phyloP scores from a whole-genome alignment of 164 flowering plant species.

The Magnolia sinica region DNA sequence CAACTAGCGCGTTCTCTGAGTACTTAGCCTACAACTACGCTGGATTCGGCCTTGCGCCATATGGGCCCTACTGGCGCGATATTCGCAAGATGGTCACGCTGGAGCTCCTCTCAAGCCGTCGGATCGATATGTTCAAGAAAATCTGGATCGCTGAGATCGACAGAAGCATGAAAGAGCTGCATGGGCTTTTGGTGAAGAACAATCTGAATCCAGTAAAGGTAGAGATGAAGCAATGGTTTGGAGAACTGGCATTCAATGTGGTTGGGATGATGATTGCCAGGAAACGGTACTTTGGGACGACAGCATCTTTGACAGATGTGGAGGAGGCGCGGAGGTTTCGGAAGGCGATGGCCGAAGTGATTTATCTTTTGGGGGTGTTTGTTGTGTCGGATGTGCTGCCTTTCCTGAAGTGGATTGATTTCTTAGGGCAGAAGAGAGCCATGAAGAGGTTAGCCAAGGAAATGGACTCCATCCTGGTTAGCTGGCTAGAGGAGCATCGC shows the following conservation, averaged over 20 bases:
- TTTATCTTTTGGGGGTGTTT: background rate
- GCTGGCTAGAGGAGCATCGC: constrained; percentile 9
- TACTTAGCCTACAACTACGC: constrained; percentile 7
- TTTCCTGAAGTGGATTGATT: constrained; percentile 1
- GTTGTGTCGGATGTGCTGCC: constrained; percentile 11
- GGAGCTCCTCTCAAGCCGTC: constrained; percentile 12
- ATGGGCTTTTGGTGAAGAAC: constrained; percentile 2
- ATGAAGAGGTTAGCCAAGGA: constrained; percentile 5
- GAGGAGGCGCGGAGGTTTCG: background rate
- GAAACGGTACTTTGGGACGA: constrained; percentile 3
- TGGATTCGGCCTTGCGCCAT: constrained; percentile 10
- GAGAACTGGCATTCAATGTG: background rate
- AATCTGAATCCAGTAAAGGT: background rate
- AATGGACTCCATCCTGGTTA: background rate
- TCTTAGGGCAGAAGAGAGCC: background rate
- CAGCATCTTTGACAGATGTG: too few species aligned
- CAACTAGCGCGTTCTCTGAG: background rate
- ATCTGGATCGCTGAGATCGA: constrained; percentile 7
- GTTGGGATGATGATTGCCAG: background rate
- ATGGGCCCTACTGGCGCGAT: constrained; percentile 21
- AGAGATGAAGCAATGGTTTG: constrained; percentile 9
- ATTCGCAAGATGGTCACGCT: constrained; percentile 11
- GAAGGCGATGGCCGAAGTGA: background rate
- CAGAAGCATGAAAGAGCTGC: constrained; percentile 7
- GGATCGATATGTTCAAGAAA: constrained; percentile 7